Percentiles rank a stretch among this genome's conserved stretches.
Conservation (phyloP, 2,329 filamentous ascomycete genomes). For the Diaporthe amygdali region DNA sequence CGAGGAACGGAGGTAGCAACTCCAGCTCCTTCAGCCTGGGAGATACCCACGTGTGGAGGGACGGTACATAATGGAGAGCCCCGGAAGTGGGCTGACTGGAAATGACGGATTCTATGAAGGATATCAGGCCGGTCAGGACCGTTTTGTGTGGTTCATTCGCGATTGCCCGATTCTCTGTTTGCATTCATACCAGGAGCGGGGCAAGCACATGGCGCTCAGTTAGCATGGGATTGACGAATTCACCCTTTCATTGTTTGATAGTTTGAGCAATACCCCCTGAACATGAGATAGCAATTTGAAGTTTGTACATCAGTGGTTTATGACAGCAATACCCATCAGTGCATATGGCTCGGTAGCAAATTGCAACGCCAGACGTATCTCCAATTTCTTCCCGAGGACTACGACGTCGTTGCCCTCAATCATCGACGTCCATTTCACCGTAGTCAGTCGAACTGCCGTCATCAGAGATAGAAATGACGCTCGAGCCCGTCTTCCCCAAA, state of each 20-base stretch:
- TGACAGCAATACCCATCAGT: not conserved
- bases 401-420: not conserved
- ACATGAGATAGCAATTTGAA: not conserved
- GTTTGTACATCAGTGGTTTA: not conserved
- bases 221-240: not conserved
- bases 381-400: not conserved
- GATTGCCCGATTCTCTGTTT: not conserved
- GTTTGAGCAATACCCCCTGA: slow-evolving; percentile 10
- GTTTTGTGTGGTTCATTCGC: not conserved
- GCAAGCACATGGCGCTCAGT: not conserved
- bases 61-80: slow-evolving; percentile 29
- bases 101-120: not conserved
- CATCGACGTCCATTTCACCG: not conserved
- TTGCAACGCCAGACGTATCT: not conserved
- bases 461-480: not conserved
- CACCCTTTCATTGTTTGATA: not conserved
- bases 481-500: not conserved
- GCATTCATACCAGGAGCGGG: not conserved
- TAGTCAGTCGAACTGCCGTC: not conserved
- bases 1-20: slow-evolving; percentile 39
- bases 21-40: slow-evolving; percentile 53
- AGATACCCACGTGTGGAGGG: slow-evolving; percentile 57
- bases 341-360: not conserved
- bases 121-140: not conserved
- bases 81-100: not conserved